phyloP scores from a whole-genome alignment of 2,329 filamentous ascomycete genomes.

The Pseudocercospora vitis region DNA sequence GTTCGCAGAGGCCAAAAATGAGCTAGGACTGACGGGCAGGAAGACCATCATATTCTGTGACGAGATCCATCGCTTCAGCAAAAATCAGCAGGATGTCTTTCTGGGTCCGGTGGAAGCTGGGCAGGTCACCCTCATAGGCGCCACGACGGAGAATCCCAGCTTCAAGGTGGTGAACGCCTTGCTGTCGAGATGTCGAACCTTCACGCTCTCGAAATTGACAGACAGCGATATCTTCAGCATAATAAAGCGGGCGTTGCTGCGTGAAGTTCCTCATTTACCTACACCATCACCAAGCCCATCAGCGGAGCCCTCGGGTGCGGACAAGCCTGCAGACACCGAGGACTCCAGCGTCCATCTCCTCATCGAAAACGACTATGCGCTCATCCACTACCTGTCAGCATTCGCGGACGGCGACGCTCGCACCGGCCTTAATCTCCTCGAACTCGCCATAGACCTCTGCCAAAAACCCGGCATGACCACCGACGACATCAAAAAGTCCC shows the following conservation, averaged over 20 bases:
- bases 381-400: slow-evolving; percentile 76
- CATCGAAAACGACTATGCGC: slow-evolving; percentile 64
- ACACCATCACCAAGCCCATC: slow-evolving; percentile 38
- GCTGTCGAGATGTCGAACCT: slow-evolving; percentile 84
- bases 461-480: slow-evolving; percentile 64
- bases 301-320: slow-evolving; percentile 19
- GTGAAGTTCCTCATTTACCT: slow-evolving; percentile 54
- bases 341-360: slow-evolving; percentile 47
- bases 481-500: slow-evolving; percentile 72
- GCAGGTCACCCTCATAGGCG: slow-evolving; percentile 86
- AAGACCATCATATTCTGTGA: slow-evolving; percentile 98
- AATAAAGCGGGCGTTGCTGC: slow-evolving; percentile 68
- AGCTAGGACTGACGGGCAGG: slow-evolving; percentile 75
- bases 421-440: slow-evolving; percentile 87
- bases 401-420: slow-evolving; percentile 93
- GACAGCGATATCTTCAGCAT: slow-evolving; percentile 72
- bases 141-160: slow-evolving; percentile 94
- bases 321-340: background rate
- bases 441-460: slow-evolving; percentile 79
- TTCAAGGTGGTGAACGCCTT: slow-evolving; percentile 90
- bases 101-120: slow-evolving; percentile 88
- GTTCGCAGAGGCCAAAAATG: slow-evolving; percentile 79
- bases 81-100: slow-evolving; percentile 92
- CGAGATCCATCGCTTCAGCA: slow-evolving; percentile 90
- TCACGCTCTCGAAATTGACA: slow-evolving; percentile 75